A percentile compares a stretch with the other conserved stretches of the same genome.
phyloP scores from a whole-genome alignment of 2,329 filamentous ascomycete species.

The Clonostachys solani region DNA sequence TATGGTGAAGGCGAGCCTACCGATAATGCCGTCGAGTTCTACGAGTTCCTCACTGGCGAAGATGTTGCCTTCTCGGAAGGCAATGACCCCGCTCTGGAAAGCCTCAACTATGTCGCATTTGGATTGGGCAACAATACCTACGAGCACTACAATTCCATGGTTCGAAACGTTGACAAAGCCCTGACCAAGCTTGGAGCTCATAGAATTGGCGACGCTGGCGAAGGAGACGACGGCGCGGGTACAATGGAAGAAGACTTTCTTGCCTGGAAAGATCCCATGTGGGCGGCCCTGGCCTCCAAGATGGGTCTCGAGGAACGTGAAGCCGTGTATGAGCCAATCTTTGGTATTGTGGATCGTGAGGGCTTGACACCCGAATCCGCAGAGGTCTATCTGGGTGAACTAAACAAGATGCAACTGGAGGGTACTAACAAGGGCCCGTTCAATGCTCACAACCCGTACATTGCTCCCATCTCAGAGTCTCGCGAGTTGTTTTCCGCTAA shows the following conservation, averaged over 20 bases:
- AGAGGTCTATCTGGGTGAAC: conserved; percentile 91
- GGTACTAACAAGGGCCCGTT: conserved; percentile 80
- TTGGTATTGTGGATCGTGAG: conserved; percentile 74
- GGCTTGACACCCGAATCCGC: conserved; percentile 69
- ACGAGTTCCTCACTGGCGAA: conserved; percentile 87
- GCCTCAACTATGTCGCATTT: conserved; percentile 91
- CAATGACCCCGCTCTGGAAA: conserved; percentile 67
- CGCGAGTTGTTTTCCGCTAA: conserved; percentile 84
- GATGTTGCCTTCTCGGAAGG: conserved; percentile 77
- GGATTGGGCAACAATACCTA: conserved; percentile 99
- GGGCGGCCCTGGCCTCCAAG: conserved; percentile 75
- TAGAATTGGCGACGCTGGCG: conserved; percentile 82
- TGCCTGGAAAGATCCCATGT: conserved; percentile 99
- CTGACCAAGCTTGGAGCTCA: conserved; percentile 78
- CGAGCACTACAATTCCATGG: conserved; percentile 99
- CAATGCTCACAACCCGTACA: conserved; percentile 95
- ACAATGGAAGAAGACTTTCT: conserved; percentile 99
- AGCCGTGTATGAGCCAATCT: conserved; percentile 90
- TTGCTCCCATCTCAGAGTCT: conserved; percentile 91
- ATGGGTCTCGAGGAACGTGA: conserved; percentile 94
- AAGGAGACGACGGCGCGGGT: conserved; percentile 95
- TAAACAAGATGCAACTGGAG: conserved; percentile 93
- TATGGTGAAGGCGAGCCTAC: conserved; percentile 98
- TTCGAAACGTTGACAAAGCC: conserved; percentile 81
- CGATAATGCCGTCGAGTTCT: conserved; percentile 98